These are phyloP conservation scores for Tympanopsis confertula DNA, from an alignment of 2,329 filamentous ascomycete genomes.

Conservation along the genomic window DNA sequence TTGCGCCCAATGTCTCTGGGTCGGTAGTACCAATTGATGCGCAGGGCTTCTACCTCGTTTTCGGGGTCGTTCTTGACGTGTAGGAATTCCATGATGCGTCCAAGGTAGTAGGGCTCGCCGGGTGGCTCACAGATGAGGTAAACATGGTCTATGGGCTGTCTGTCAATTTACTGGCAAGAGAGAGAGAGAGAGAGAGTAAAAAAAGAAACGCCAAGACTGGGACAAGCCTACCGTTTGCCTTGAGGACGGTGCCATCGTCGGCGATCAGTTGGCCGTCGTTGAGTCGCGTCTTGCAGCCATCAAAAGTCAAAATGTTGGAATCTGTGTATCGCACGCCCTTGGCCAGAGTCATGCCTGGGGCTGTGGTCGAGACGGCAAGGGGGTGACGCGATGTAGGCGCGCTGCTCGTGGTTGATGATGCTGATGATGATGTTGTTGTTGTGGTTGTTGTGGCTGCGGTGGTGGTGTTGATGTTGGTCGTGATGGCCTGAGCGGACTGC, in stretches of 20 bases:
- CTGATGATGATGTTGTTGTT: constrained; percentile 13
- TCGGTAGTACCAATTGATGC: constrained; percentile 97
- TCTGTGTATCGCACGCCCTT: constrained; percentile 34
- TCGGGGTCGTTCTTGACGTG: constrained; percentile 64
- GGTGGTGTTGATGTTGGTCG: constrained; percentile 9
- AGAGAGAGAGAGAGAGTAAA: background rate
- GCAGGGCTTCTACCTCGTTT: constrained; percentile 70
- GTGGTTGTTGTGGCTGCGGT: constrained; percentile 6
- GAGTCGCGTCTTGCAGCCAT: constrained; percentile 54
- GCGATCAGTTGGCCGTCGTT: constrained; percentile 71
- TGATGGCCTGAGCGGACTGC: constrained; percentile 18
- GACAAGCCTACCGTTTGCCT: constrained; percentile 65
- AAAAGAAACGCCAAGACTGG: constrained; percentile 5
- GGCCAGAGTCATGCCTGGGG: constrained; percentile 12
- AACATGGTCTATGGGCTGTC: constrained; percentile 50
- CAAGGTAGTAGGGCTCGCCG: constrained; percentile 94
- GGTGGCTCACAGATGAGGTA: constrained; percentile 96
- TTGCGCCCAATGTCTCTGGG: constrained; percentile 92
- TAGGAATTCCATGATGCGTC: constrained; percentile 95
- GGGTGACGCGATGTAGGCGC: too few species aligned
- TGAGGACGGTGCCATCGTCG: constrained; percentile 78
- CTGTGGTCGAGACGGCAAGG: constrained; percentile 17
- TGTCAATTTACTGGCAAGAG: background rate
- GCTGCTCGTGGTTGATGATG: constrained; percentile 17
- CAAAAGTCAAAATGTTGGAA: constrained; percentile 83